Evolutionary conservation across 768 basidiomycete genomes (phyloP), one percentile per base, ranked within the genome.

Genomic region (Naganishia onofrii): DNA sequence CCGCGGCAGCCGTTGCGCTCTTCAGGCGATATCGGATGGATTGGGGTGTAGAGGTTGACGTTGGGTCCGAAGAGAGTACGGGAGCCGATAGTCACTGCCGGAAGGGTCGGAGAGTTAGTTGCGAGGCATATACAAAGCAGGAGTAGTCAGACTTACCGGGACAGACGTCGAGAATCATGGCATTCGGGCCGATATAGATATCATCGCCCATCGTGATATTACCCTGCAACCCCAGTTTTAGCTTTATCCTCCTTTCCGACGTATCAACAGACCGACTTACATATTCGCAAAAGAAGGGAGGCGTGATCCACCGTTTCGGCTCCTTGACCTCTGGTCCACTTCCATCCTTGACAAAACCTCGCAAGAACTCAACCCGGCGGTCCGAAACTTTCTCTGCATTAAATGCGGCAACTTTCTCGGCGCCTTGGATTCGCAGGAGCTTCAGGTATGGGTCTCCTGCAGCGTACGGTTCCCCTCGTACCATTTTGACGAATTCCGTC

Each of bases 11-110:
- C 79, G 55, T 76, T 76, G 7, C 81, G 74, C 28, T 68, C 73
- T 70, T 80, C 78, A 4, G 79, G 79, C 1, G 72, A 70, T 28
- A 74, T 54, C 3, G 77, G 78, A 56, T 76, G 80, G n/a, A 51
- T 65, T 19, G 74, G 76, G 15, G 76, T 79, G 66, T 67, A 76
- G 51, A 81, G 57, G 38, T 75, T 72, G 21, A 76, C 75, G 68
- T 80, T 77, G 13, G 81, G 77, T 0, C 81, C 82, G 46, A 80
- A 68, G 57, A 81, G 74, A 0, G 78, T 77, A 0, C 81, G 72
- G 32, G 72, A 53, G 12, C 81, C 82, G 44, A 82, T 75, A 5
- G 67, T 75, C 58, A 81, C 77, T 74, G 66, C 10, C 54, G 60
- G 68, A 21, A 66, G 69, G 28, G 19, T 58, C 28, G 28, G 29